Base-by-base conservation (phyloP, 768 basidiomycete species). In the Boletus sp. region DNA sequence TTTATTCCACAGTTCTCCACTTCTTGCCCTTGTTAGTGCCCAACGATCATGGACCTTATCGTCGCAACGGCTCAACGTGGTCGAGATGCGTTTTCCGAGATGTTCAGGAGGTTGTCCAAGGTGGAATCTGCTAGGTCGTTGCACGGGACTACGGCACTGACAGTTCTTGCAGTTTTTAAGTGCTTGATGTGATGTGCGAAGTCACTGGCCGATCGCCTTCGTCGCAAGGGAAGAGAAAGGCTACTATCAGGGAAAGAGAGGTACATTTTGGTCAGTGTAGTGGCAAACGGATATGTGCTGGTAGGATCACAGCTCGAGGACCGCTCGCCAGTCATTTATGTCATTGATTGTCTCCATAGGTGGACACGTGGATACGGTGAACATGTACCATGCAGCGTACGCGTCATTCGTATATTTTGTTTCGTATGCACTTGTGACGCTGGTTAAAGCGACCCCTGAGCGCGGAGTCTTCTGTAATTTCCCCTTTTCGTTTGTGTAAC, bases 151-250 rank as follows among this genome's bases (percentile, higher is more conserved):
- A 48, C 1, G 40, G 56, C 2, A 56, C 61, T 12, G 66, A 59
- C 20, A 72, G 78, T 54, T 67, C 65, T 10, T 50, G 48, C 36
- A 40, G 18, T 11, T 78, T 82, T 60, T 83, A 84, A 64, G 83
- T 89, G 29, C 71, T 92, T 1, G 87, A 88, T 57, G 67, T 80
- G 20, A 92, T 89, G 0, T 89, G 89, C 64, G 90, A 92, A 64
- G 84, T 86, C 33, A 78, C 89, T 52, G 87, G 87, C 0, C 73
- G 68, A 33, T 59, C 69, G 7, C 63, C 70, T 15, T 45, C 53
- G 20, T 50, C 47, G 42, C 41, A 20, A 42, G 33, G 33, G 39
- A 30, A 47, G 35, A 17, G 17, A 90, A 88, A 69, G 90, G 92
- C 56, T 92, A 85, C 63, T 70, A 80, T 24, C 72, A 69, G 14